Percentiles rank a stretch among this genome's conserved stretches.
These are phyloP conservation scores for Coemansia sp. DNA, from an alignment of 192 early-diverging fungal species.

Conservation along the genomic window DNA sequence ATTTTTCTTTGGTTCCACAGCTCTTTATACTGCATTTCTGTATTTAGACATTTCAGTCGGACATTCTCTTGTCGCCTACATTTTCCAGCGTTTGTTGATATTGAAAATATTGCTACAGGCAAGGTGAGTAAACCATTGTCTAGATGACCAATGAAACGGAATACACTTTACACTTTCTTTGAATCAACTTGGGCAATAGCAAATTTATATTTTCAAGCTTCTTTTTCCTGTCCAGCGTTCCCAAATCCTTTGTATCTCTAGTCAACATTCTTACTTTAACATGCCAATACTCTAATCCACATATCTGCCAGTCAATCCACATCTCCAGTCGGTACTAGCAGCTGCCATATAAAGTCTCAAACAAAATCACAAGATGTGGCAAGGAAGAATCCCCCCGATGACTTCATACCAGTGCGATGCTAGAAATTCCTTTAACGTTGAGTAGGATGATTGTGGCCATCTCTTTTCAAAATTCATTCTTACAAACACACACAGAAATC, in stretches of 20 bases:
- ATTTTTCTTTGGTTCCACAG: too few relatives aligned
- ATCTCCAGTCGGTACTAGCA: not conserved
- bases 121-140: not conserved
- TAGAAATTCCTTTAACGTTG: not conserved
- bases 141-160: not conserved
- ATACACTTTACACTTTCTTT: too few relatives aligned
- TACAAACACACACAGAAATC: not conserved
- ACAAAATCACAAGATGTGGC: too few relatives aligned
- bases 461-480: conserved; percentile 1
- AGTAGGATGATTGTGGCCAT: not conserved
- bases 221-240: too few relatives aligned
- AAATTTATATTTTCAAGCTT: too few relatives aligned
- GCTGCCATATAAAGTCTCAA: not conserved
- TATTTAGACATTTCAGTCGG: not conserved
- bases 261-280: too few relatives aligned
- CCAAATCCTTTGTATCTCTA: too few relatives aligned
- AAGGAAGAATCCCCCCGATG: too few relatives aligned
- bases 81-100: not conserved
- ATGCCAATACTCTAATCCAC: too few relatives aligned
- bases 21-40: too few relatives aligned
- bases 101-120: not conserved
- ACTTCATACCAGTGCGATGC: not conserved
- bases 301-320: too few relatives aligned
- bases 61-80: not conserved
- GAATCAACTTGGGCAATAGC: too few relatives aligned